Conservation (phyloP, 345 rosid species). For the Acer yangbiense region DNA sequence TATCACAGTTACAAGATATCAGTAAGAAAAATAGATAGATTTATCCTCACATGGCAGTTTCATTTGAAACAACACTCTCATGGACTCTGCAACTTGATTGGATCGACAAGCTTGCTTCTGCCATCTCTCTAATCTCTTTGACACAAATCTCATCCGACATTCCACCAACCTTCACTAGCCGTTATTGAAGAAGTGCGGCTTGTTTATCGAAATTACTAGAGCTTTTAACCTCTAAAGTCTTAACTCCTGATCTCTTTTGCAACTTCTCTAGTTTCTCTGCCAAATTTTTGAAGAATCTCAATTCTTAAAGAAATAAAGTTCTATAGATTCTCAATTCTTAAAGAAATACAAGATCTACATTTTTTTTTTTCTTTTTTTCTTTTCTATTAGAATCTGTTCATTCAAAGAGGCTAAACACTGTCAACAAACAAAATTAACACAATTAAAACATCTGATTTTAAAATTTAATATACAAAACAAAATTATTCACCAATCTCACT, state of each 20-base stretch:
- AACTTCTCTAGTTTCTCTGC: conserved; percentile 62
- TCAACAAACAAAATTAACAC: too few species aligned
- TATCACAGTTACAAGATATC: not conserved
- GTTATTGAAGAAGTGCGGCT: conserved; percentile 54
- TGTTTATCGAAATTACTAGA: conserved; percentile 61
- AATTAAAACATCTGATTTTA: too few species aligned
- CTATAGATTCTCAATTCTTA: too few species aligned
- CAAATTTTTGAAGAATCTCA: conserved; percentile 35
- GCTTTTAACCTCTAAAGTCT: conserved; percentile 39
- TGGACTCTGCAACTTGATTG: conserved; percentile 24
- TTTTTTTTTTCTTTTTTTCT: too few species aligned
- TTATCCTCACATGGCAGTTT: conserved; percentile 40
- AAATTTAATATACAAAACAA: too few species aligned
- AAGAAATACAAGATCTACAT: too few species aligned
- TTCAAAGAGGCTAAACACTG: too few species aligned
- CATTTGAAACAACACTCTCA: conserved; percentile 30
- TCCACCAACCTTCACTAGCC: conserved; percentile 49
- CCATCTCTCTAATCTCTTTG: conserved; percentile 67
- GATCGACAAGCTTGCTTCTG: conserved; percentile 70
- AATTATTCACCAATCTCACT: too few species aligned
- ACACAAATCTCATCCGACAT: conserved; percentile 44
- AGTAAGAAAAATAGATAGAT: not conserved
- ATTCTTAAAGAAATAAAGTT: too few species aligned
- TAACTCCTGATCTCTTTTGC: conserved; percentile 51
- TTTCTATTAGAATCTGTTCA: too few species aligned